Conservation (phyloP, 2,329 filamentous ascomycete species). For the Fusarium ramigenum region DNA sequence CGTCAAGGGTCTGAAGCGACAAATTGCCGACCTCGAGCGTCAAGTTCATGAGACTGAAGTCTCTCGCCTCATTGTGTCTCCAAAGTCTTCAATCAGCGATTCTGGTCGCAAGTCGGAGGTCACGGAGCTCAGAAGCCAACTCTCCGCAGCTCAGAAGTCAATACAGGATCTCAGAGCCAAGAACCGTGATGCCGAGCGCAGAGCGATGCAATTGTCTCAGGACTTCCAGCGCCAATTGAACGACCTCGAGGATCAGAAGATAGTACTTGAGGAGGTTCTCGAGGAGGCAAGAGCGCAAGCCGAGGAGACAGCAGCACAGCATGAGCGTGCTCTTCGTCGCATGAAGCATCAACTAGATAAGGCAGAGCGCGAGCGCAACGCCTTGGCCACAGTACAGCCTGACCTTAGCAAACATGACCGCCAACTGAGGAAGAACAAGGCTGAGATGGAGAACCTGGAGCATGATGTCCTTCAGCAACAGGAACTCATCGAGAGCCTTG, state of each 20-base stretch:
- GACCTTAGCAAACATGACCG: constrained; percentile 64
- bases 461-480: constrained; percentile 77
- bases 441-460: constrained; percentile 74
- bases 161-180: constrained; percentile 63
- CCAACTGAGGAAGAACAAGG: constrained; percentile 70
- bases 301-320: constrained; percentile 57
- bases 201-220: constrained; percentile 51
- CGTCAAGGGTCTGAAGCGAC: constrained; percentile 70
- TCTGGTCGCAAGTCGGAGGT: constrained; percentile 67
- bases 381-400: constrained; percentile 45
- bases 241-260: constrained; percentile 67
- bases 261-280: constrained; percentile 67
- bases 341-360: constrained; percentile 61
- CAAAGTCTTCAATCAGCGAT: constrained; percentile 58
- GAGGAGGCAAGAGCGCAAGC: constrained; percentile 63
- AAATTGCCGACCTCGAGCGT: constrained; percentile 73
- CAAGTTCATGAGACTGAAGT: constrained; percentile 72
- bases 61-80: constrained; percentile 57
- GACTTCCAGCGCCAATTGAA: constrained; percentile 65
- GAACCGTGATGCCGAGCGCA: constrained; percentile 61
- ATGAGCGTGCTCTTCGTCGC: constrained; percentile 55
- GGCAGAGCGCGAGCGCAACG: constrained; percentile 58
- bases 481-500: constrained; percentile 66
- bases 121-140: constrained; percentile 66
- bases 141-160: constrained; percentile 67